Conservation (phyloP, 495 filamentous ascomycete species). For the Neurospora terricola region DNA sequence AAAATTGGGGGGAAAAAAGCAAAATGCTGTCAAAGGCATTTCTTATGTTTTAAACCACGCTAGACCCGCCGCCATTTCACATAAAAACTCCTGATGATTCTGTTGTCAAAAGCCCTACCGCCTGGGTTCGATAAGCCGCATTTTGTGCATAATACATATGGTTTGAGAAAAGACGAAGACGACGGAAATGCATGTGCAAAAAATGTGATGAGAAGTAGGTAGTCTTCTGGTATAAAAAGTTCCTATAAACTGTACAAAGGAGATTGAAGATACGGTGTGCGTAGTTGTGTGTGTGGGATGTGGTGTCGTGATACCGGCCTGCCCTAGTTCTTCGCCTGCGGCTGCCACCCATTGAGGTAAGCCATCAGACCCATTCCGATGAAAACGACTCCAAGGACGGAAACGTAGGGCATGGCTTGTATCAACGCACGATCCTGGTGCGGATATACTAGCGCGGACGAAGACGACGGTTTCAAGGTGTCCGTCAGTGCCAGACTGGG, state of each 20-base stretch:
- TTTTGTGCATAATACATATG: background rate
- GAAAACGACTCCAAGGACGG: constrained; percentile 80
- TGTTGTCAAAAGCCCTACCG: background rate
- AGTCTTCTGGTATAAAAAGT: background rate
- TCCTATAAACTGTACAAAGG: background rate
- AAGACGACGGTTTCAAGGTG: constrained; percentile 31
- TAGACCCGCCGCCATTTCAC: background rate
- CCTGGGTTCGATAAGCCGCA: background rate
- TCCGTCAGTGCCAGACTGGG: constrained; percentile 1
- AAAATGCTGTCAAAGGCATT: background rate
- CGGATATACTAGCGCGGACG: constrained; percentile 11
- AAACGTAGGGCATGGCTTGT: constrained; percentile 71
- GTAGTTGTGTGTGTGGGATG: background rate
- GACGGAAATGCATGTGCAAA: background rate
- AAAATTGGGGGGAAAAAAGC: background rate
- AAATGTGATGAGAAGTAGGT: background rate
- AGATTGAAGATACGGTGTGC: background rate
- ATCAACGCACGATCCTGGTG: constrained; percentile 36
- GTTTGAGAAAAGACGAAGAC: background rate
- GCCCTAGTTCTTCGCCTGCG: constrained; percentile 18
- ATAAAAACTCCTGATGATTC: background rate
- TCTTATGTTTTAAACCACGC: background rate
- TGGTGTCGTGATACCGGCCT: background rate
- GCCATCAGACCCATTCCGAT: constrained; percentile 89
- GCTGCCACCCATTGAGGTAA: constrained; percentile 81